phyloP scores from a whole-genome alignment of 2,329 filamentous ascomycete genomes.

The Pseudocercospora eumusae region DNA sequence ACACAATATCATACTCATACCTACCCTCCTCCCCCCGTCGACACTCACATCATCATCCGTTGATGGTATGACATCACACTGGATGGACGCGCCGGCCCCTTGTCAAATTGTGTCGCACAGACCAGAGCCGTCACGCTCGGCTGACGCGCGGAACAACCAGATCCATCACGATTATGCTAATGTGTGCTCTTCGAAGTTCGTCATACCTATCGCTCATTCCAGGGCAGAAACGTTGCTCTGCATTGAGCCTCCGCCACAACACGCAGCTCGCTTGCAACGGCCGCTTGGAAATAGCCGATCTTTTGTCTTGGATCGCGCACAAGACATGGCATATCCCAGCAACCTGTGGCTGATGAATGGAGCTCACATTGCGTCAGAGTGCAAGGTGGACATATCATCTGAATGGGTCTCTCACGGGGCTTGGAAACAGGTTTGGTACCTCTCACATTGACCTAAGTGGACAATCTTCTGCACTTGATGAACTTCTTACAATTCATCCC shows the following conservation, averaged over 20 bases:
- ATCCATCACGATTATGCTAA: neutral
- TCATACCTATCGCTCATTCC: neutral
- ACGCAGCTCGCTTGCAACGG: conserved; percentile 17
- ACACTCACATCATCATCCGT: neutral
- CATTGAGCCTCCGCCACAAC: conserved; percentile 16
- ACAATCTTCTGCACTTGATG: conserved; percentile 12
- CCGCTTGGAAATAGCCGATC: conserved; percentile 13
- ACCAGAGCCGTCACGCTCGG: neutral
- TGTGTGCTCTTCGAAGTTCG: neutral
- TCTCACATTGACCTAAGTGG: conserved; percentile 20
- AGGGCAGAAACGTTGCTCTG: neutral
- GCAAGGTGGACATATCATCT: conserved; percentile 23
- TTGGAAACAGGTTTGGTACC: conserved; percentile 32
- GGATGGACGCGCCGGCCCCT: neutral
- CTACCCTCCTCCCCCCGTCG: too few species aligned
- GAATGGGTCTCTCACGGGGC: conserved; percentile 18
- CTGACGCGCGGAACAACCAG: neutral
- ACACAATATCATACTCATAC: too few species aligned
- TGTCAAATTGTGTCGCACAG: neutral
- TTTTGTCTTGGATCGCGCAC: conserved; percentile 5
- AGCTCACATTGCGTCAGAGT: conserved; percentile 30
- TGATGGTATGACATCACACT: neutral
- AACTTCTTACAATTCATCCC: conserved; percentile 1
- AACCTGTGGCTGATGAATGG: conserved; percentile 28
- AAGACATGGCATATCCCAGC: conserved; percentile 24